phyloP scores from a whole-genome alignment of 1,284 basidiomycete genomes.

The Leccinum variabile region DNA sequence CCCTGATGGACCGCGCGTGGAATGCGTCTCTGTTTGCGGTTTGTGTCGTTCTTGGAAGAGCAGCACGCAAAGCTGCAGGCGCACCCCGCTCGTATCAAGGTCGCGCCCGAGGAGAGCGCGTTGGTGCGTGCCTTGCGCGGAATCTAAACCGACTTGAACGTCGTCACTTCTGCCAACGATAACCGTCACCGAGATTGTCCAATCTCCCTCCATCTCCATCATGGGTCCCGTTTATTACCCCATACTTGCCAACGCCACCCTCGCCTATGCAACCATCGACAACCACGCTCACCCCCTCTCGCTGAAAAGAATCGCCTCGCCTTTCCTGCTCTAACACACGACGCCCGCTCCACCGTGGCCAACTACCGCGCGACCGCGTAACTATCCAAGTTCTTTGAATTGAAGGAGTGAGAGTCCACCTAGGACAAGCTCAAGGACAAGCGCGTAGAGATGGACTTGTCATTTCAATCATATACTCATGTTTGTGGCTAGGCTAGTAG shows the following conservation, averaged over 20 bases:
- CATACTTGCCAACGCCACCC: slow-evolving; percentile 27
- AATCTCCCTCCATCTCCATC: no score
- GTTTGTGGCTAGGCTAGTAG: no score
- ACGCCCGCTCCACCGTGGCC: slow-evolving; percentile 55
- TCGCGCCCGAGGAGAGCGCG: slow-evolving; percentile 66
- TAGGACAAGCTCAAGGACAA: slow-evolving; percentile 60
- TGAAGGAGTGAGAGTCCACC: slow-evolving; percentile 39
- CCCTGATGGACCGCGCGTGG: slow-evolving; percentile 89
- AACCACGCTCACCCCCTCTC: slow-evolving; percentile 77
- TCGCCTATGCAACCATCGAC: slow-evolving; percentile 57
- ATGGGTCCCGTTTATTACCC: no score
- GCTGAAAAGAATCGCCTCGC: slow-evolving; percentile 43
- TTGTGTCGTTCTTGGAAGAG: slow-evolving; percentile 91
- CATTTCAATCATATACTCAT: no score
- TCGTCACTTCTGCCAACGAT: no score
- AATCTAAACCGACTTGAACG: no score
- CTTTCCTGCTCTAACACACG: slow-evolving; percentile 49
- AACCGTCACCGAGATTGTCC: no score
- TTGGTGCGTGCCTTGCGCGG: slow-evolving; percentile 48
- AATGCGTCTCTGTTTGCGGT: slow-evolving; percentile 85
- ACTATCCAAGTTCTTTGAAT: slow-evolving; percentile 48
- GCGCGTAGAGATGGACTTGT: slow-evolving; percentile 42
- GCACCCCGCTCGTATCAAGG: slow-evolving; percentile 49
- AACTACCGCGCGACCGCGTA: slow-evolving; percentile 56
- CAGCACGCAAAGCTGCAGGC: slow-evolving; percentile 59